Conservation (phyloP, 2,329 filamentous ascomycete species). For the Cryphonectria nitschkei region DNA sequence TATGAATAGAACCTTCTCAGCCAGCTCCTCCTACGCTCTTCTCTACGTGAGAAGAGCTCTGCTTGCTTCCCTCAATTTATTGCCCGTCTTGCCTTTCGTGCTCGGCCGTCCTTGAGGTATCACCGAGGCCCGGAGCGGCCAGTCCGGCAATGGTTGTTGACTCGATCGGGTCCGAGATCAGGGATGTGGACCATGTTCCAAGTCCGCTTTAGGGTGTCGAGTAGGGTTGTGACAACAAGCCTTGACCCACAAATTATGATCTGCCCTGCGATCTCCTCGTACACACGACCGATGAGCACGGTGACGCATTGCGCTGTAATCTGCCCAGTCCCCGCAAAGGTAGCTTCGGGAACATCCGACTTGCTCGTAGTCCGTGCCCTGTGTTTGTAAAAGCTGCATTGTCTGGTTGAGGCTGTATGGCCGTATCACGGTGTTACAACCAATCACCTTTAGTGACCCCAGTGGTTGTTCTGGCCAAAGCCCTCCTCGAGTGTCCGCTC, state of each 20-base stretch:
- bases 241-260: not conserved
- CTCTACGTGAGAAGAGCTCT: not conserved
- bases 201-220: not conserved
- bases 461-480: slow-evolving; percentile 49
- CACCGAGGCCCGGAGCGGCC: not conserved
- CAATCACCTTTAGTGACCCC: slow-evolving; percentile 25
- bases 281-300: not conserved
- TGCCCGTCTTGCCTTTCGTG: not conserved
- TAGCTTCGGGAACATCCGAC: not conserved
- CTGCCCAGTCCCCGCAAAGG: not conserved
- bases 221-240: not conserved
- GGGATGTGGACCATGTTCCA: not conserved
- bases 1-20: slow-evolving; percentile 2
- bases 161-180: not conserved
- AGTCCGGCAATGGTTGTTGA: not conserved
- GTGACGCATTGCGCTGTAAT: not conserved
- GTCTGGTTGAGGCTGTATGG: not conserved
- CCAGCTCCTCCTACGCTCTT: not conserved
- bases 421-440: not conserved
- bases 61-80: not conserved
- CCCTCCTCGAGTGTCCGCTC: slow-evolving; percentile 93
- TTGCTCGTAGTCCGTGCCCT: not conserved
- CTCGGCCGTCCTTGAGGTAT: not conserved
- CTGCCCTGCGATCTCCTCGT: not conserved
- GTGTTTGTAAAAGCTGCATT: not conserved